These are phyloP conservation scores for Mucor irregularis DNA, from an alignment of 371 early-diverging fungal genomes.

Conservation along the genomic window DNA sequence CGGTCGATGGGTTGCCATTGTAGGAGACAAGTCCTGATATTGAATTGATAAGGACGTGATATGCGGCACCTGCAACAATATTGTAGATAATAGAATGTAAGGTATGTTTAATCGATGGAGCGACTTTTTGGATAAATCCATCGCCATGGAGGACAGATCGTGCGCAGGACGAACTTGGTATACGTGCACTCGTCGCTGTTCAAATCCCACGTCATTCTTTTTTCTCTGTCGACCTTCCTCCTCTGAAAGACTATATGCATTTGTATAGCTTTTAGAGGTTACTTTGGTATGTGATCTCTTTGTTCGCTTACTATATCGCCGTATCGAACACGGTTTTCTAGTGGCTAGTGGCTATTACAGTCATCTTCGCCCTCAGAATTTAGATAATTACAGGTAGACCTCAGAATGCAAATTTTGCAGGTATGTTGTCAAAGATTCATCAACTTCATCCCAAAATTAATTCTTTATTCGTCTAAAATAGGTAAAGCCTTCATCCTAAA, in stretches of 20 bases:
- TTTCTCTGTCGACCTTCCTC: not conserved
- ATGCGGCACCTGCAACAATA: conserved; percentile 3
- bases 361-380: no score
- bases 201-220: conserved; percentile 10
- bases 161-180: conserved; percentile 44
- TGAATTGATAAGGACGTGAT: conserved; percentile 32
- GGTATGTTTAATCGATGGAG: conserved; percentile 21
- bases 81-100: conserved; percentile 11
- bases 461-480: no score
- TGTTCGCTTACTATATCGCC: no score
- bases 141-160: conserved; percentile 32
- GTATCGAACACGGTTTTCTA: conserved; percentile 16
- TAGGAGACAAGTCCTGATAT: conserved; percentile 28
- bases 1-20: not conserved
- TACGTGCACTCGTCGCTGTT: conserved; percentile 38
- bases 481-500: no score
- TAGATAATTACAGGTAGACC: no score
- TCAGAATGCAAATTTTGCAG: no score
- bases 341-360: no score
- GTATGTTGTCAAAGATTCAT: no score
- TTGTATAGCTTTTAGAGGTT: conserved; percentile 20
- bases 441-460: no score
- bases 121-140: conserved; percentile 38
- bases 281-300: conserved; percentile 28
- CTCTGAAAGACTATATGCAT: conserved; percentile 20